Conservation (phyloP, 2,329 filamentous ascomycete species). For the Drechmeria coniospora region DNA sequence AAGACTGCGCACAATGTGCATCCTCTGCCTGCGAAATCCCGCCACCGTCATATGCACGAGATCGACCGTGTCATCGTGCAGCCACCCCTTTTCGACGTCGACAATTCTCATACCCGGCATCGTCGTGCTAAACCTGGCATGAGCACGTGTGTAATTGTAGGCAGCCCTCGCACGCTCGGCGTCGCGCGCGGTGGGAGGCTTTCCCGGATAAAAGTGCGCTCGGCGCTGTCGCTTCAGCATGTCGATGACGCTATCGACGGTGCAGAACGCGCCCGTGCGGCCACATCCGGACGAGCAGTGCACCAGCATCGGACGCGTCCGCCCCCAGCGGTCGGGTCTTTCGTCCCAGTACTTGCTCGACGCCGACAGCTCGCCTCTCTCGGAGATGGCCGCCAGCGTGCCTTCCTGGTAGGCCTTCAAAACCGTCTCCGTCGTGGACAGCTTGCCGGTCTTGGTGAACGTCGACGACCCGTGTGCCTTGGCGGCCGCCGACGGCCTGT, state of each 20-base stretch:
- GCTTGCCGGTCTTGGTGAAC: too few species aligned
- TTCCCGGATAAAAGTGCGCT: constrained; percentile 12
- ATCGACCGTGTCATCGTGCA: constrained; percentile 57
- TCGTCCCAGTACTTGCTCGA: too few species aligned
- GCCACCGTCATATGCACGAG: constrained; percentile 77
- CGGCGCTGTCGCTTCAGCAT: constrained; percentile 79
- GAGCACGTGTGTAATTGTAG: too few species aligned
- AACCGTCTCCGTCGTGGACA: too few species aligned
- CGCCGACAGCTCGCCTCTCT: too few species aligned
- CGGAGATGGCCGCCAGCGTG: too few species aligned
- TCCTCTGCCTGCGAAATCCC: constrained; percentile 72
- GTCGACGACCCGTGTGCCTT: too few species aligned
- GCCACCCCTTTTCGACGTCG: constrained; percentile 41
- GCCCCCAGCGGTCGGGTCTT: constrained; percentile 40
- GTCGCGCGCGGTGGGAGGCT: constrained; percentile 25
- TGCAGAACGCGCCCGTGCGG: constrained; percentile 90
- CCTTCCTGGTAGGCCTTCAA: too few species aligned
- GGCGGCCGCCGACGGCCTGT: too few species aligned
- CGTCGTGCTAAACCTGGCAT: not conserved
- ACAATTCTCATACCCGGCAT: not conserved
- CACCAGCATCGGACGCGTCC: constrained; percentile 62
- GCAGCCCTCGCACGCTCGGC: too few species aligned
- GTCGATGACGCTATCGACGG: constrained; percentile 87
- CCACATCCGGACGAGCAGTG: constrained; percentile 96
- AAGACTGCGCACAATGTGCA: constrained; percentile 94